Evolutionary conservation across 345 rosid species (phyloP).

Genomic region (Citrus cavaleriei): DNA sequence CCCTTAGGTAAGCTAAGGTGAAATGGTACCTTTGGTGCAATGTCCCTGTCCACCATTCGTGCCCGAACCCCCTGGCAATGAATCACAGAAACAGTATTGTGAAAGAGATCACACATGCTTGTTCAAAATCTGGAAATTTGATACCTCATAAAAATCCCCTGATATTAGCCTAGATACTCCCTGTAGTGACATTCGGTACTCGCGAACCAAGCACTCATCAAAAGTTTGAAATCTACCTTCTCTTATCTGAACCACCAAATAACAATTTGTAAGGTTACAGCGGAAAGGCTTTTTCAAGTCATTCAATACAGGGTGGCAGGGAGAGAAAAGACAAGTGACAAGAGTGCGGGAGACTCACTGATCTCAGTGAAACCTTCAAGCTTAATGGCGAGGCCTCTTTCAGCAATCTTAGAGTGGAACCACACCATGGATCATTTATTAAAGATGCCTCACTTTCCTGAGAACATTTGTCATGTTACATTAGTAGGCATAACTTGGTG

Average conservation of each 20-base stretch:
- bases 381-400: slow-evolving; percentile 81
- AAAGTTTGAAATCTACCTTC: slow-evolving; percentile 79
- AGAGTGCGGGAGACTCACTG: slow-evolving; percentile 50
- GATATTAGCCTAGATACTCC: slow-evolving; percentile 53
- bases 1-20: not conserved
- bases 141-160: slow-evolving; percentile 73
- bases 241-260: slow-evolving; percentile 48
- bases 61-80: slow-evolving; percentile 74
- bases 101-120: not conserved
- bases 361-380: slow-evolving; percentile 87
- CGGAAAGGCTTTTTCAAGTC: not conserved
- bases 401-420: slow-evolving; percentile 56
- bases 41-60: slow-evolving; percentile 74
- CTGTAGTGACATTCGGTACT: slow-evolving; percentile 80
- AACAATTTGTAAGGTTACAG: slow-evolving; percentile 2
- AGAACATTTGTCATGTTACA: slow-evolving; percentile 5
- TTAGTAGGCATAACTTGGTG: not conserved
- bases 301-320: not conserved
- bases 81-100: slow-evolving; percentile 2
- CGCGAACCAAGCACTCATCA: slow-evolving; percentile 79
- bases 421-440: slow-evolving; percentile 69
- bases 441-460: slow-evolving; percentile 60
- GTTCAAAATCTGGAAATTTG: slow-evolving; percentile 3
- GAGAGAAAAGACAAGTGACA: not conserved
- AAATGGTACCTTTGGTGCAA: slow-evolving; percentile 60